Conservation (phyloP, 2,329 filamentous ascomycete genomes). For the Colletotrichum viniferum region DNA sequence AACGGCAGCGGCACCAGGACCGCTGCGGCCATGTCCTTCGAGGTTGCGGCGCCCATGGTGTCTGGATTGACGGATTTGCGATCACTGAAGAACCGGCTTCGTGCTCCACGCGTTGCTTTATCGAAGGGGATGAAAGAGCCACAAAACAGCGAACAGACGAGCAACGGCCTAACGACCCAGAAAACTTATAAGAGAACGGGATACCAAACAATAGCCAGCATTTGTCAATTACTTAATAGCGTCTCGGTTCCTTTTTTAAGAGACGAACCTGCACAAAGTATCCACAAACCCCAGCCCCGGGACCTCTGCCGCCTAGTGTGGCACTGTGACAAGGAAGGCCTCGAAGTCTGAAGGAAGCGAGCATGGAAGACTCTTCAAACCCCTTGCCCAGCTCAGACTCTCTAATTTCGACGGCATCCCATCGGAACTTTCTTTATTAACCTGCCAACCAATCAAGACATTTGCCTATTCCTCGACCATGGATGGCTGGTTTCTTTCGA, state of each 20-base stretch:
- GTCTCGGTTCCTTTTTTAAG: not conserved
- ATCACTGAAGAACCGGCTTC: slow-evolving; percentile 11
- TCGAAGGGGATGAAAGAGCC: not conserved
- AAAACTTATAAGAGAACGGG: not conserved
- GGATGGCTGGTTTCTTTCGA: not conserved
- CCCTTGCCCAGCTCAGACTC: not conserved
- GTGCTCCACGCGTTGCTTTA: not conserved
- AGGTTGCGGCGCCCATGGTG: slow-evolving; percentile 13
- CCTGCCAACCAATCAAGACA: not conserved
- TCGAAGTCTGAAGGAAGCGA: not conserved
- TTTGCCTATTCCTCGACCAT: not conserved
- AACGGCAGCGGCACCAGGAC: slow-evolving; percentile 12
- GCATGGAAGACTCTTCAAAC: not conserved
- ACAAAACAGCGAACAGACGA: not conserved
- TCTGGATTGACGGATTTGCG: not conserved
- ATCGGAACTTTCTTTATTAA: not conserved
- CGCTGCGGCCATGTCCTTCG: slow-evolving; percentile 15
- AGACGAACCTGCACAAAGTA: not conserved
- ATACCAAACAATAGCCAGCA: not conserved
- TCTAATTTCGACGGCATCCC: not conserved
- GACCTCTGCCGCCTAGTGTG: not conserved
- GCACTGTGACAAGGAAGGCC: slow-evolving; percentile 1
- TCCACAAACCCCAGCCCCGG: slow-evolving; percentile 4
- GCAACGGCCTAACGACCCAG: not conserved
- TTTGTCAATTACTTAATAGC: slow-evolving; percentile 4